Evolutionary conservation across 805 yeast genomes (phyloP).

Genomic region (Wickerhamomyces canadensis): DNA sequence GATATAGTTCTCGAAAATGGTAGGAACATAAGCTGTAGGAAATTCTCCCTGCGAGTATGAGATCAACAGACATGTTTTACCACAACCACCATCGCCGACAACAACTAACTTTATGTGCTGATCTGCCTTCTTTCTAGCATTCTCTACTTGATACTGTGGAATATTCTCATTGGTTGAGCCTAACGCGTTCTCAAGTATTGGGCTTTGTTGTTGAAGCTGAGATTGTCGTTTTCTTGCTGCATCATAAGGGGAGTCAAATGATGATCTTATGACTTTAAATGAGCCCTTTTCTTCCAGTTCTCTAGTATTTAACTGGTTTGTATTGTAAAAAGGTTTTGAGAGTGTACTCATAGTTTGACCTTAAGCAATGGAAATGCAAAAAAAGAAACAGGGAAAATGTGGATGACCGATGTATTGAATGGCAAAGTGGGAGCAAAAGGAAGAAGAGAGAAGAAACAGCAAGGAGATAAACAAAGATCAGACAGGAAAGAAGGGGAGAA

Average conservation of each 20-base stretch:
- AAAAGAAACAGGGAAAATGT: too few relatives aligned
- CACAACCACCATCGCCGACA: conserved; percentile 89
- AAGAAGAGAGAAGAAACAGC: too few relatives aligned
- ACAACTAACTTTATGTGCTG: conserved; percentile 57
- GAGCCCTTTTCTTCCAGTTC: conserved; percentile 11
- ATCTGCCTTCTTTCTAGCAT: conserved; percentile 26
- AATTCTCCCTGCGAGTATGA: conserved; percentile 65
- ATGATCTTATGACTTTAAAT: conserved; percentile 15
- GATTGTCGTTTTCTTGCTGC: conserved; percentile 20
- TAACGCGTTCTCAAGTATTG: not conserved
- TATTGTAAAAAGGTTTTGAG: conserved; percentile 4
- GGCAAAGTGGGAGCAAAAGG: too few relatives aligned
- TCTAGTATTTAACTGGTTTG: not conserved
- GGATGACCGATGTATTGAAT: too few relatives aligned
- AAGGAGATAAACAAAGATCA: too few relatives aligned
- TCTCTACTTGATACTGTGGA: conserved; percentile 24
- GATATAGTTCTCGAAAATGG: conserved; percentile 76
- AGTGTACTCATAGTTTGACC: conserved; percentile 1
- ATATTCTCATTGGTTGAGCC: conserved; percentile 11
- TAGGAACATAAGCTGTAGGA: conserved; percentile 73
- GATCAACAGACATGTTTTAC: conserved; percentile 72
- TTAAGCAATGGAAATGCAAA: too few relatives aligned
- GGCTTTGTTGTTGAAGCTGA: conserved; percentile 4
- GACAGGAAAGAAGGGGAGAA: too few relatives aligned
- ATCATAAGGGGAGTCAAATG: conserved; percentile 26